Evolutionary conservation across 2,329 filamentous ascomycete genomes (phyloP).

Genomic region (Stachybotrys echinatus): DNA sequence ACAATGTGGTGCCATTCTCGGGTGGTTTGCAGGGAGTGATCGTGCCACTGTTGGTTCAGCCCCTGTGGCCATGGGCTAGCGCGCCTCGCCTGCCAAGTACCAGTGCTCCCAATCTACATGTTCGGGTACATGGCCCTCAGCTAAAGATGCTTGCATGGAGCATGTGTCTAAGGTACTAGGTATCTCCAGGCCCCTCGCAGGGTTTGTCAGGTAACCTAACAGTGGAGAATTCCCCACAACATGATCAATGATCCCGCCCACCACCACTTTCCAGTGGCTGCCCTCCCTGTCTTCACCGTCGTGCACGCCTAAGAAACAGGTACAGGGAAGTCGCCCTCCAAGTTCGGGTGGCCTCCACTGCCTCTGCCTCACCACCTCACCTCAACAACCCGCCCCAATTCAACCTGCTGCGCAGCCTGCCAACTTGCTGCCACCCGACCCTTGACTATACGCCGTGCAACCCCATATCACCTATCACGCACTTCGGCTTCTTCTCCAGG

Average conservation of each 20-base stretch:
- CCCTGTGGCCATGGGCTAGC: background rate
- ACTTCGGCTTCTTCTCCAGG: too few relatives aligned
- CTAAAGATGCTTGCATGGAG: too few relatives aligned
- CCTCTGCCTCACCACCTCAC: background rate
- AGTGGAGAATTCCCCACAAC: background rate
- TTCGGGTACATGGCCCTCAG: background rate
- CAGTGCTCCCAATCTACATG: background rate
- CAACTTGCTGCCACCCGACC: background rate
- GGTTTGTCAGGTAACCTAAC: background rate
- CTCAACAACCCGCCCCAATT: background rate
- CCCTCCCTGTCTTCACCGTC: background rate
- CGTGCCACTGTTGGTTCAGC: background rate
- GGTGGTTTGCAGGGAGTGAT: background rate
- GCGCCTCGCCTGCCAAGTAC: background rate
- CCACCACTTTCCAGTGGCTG: slow-evolving; percentile 3
- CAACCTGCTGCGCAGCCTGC: too few relatives aligned
- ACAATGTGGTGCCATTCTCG: background rate
- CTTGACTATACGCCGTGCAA: background rate
- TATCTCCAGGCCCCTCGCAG: background rate
- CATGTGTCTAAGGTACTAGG: too few relatives aligned
- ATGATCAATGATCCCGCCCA: slow-evolving; percentile 1
- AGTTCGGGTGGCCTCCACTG: background rate
- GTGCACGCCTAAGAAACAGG: background rate
- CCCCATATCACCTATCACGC: too few relatives aligned
- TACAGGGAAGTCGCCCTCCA: background rate